These are phyloP conservation scores for Ogataea parapolymorpha DNA, from an alignment of 805 yeast genomes.

Conservation along the genomic window DNA sequence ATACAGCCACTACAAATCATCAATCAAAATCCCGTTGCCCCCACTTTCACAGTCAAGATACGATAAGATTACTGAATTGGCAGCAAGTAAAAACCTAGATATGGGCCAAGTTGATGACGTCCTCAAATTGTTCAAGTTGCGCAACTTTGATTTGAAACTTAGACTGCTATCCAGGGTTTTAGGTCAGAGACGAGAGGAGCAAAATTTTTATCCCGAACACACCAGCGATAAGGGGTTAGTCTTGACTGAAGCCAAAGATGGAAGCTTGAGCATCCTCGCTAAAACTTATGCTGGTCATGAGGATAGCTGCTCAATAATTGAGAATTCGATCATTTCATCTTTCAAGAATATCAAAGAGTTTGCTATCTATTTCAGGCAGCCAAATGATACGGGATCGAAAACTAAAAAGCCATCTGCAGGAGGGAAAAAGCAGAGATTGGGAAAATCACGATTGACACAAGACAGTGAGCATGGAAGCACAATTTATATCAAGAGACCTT, in stretches of 20 bases:
- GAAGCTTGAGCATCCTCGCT: constrained; percentile 16
- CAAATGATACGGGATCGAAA: constrained; percentile 16
- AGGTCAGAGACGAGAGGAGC: constrained; percentile 7
- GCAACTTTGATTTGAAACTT: constrained; percentile 25
- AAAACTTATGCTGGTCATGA: constrained; percentile 31
- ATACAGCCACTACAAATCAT: constrained; percentile 13
- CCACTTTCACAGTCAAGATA: constrained; percentile 13
- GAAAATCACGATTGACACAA: not conserved
- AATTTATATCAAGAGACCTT: constrained; percentile 40
- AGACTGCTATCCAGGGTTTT: constrained; percentile 20
- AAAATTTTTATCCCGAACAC: constrained; percentile 14
- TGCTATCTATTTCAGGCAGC: constrained; percentile 25
- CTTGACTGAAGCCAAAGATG: constrained; percentile 19
- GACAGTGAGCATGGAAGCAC: constrained; percentile 1
- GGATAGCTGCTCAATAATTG: constrained; percentile 12
- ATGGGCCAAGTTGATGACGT: constrained; percentile 21
- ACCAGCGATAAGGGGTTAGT: constrained; percentile 21
- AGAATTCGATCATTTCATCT: constrained; percentile 21
- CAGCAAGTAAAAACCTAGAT: constrained; percentile 16
- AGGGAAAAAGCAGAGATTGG: constrained; percentile 6
- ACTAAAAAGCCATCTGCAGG: constrained; percentile 4
- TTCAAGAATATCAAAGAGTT: constrained; percentile 24
- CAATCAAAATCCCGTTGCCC: constrained; percentile 16
- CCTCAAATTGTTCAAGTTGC: constrained; percentile 19
- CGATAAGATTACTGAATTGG: constrained; percentile 13